Percentiles rank a stretch among this genome's conserved stretches.
Evolutionary conservation across 2,329 filamentous ascomycete species (phyloP).

Genomic region (Juglanconis oblonga): DNA sequence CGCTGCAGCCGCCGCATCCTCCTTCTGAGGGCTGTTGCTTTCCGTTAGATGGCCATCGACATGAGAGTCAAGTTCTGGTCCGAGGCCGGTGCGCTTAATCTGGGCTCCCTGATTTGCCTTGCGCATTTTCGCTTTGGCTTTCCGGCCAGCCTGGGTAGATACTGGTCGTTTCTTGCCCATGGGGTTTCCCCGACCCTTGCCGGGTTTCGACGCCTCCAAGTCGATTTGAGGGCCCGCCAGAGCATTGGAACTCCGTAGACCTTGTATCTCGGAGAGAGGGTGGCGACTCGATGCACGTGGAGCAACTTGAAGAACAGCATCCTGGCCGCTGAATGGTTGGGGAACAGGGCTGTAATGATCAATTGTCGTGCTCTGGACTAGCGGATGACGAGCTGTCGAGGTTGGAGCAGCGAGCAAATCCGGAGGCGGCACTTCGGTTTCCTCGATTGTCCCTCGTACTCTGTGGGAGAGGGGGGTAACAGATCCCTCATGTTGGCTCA

Average conservation of each 20-base stretch:
- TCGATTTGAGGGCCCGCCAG: no score
- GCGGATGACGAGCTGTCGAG: neutral
- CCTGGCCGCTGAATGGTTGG: no score
- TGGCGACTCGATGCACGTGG: no score
- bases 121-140: neutral
- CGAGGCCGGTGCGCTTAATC: neutral
- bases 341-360: neutral
- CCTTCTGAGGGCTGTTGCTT: no score
- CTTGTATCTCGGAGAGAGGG: no score
- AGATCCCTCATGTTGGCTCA: neutral
- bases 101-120: neutral
- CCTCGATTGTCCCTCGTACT: neutral
- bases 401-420: neutral
- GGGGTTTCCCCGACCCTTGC: no score
- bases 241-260: no score
- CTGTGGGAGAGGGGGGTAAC: neutral
- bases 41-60: no score
- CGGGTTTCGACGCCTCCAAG: neutral
- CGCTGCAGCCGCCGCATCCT: no score
- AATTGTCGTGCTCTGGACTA: neutral
- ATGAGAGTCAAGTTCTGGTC: no score
- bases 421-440: neutral
- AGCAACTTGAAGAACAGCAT: no score
- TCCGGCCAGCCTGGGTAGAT: neutral
- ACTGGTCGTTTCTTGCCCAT: neutral